These are phyloP conservation scores for Teunomyces kruisii DNA, from an alignment of 805 yeast species.

Conservation along the genomic window DNA sequence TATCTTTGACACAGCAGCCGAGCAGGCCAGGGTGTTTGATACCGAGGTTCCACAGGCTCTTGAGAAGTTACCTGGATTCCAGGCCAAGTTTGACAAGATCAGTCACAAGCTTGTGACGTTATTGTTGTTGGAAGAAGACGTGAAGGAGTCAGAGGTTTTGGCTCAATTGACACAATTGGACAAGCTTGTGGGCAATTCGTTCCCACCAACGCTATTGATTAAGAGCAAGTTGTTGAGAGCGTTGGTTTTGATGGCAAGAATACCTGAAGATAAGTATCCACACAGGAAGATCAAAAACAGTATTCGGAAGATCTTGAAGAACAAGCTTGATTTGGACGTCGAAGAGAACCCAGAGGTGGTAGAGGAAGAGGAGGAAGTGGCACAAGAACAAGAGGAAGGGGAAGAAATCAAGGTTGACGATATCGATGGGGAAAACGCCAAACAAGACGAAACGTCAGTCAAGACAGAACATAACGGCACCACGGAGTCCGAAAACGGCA, in stretches of 20 bases:
- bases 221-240: constrained; percentile 32
- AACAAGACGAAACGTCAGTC: background rate
- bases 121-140: constrained; percentile 15
- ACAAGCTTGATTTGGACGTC: constrained; percentile 18
- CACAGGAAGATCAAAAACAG: constrained; percentile 15
- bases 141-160: constrained; percentile 16
- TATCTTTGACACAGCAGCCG: constrained; percentile 31
- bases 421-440: constrained; percentile 3
- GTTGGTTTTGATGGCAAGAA: constrained; percentile 30
- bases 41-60: constrained; percentile 26
- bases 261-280: constrained; percentile 21
- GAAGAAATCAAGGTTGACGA: constrained; percentile 5
- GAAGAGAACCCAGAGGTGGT: constrained; percentile 9
- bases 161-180: constrained; percentile 16
- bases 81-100: constrained; percentile 16
- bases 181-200: constrained; percentile 11
- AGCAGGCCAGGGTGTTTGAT: constrained; percentile 25
- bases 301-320: constrained; percentile 19
- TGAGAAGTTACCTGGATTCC: constrained; percentile 14
- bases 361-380: constrained; percentile 7
- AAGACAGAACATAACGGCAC: no score
- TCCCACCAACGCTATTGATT: constrained; percentile 31
- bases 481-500: no score
- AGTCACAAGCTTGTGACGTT: constrained; percentile 15
- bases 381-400: constrained; percentile 7